Evolutionary conservation across 768 basidiomycete genomes (phyloP).

Genomic region (Hydnomerulius pinastri): DNA sequence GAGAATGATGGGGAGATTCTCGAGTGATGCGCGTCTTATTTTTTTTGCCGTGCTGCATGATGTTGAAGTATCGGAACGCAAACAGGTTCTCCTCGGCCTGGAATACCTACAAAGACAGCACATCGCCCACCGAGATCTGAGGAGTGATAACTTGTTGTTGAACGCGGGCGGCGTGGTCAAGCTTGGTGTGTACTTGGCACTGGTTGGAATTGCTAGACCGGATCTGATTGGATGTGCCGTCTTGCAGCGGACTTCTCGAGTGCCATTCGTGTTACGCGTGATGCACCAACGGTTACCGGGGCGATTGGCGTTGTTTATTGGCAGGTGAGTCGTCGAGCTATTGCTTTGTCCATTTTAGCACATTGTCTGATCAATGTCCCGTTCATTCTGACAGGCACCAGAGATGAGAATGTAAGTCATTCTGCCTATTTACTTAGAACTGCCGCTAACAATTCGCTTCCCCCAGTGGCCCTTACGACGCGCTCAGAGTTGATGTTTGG

Average conservation of each 20-base stretch:
- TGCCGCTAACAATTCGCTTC: neutral
- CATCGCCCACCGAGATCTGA: conserved; percentile 82
- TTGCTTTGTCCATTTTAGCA: neutral
- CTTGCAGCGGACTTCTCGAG: conserved; percentile 76
- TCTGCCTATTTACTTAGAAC: no score
- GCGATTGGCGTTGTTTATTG: conserved; percentile 75
- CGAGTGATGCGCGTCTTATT: conserved; percentile 66
- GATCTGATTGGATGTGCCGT: conserved; percentile 1
- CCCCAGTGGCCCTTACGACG: conserved; percentile 65
- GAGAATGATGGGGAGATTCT: conserved; percentile 69
- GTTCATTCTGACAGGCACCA: conserved; percentile 54
- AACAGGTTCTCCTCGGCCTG: conserved; percentile 64
- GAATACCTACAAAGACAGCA: conserved; percentile 62
- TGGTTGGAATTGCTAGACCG: neutral
- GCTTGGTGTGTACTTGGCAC: conserved; percentile 51
- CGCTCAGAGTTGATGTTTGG: conserved; percentile 78
- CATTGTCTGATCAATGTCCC: neutral
- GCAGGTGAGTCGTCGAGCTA: conserved; percentile 51
- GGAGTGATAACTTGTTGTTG: conserved; percentile 80
- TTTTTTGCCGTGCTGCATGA: neutral
- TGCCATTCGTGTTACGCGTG: conserved; percentile 60
- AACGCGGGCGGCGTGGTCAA: conserved; percentile 72
- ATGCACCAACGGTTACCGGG: conserved; percentile 54
- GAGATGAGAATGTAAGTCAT: conserved; percentile 67
- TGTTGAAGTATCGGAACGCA: conserved; percentile 1